Conservation (phyloP, 768 basidiomycete species). For the Lactarius tabidus region DNA sequence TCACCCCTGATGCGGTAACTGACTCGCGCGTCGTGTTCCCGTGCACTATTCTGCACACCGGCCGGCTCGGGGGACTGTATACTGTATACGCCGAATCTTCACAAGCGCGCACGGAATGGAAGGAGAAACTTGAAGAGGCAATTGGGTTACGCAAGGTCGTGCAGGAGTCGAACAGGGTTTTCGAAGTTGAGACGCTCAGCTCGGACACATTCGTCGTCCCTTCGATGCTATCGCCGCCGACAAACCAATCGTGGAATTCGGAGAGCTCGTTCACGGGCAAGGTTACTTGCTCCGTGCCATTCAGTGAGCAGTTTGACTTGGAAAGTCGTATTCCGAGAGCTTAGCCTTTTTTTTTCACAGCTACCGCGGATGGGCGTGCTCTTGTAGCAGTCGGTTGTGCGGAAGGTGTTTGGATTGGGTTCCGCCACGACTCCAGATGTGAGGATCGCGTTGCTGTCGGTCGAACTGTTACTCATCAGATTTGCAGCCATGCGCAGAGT, state of each 20-base stretch:
- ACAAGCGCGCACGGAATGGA: slow-evolving; percentile 80
- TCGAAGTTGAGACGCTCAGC: slow-evolving; percentile 88
- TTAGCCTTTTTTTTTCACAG: slow-evolving; percentile 36
- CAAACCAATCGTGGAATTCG: slow-evolving; percentile 56
- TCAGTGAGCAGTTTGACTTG: slow-evolving; percentile 49
- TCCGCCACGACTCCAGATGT: slow-evolving; percentile 86
- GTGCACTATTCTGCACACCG: slow-evolving; percentile 85
- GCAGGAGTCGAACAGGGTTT: slow-evolving; percentile 91
- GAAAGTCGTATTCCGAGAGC: not conserved
- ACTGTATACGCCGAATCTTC: slow-evolving; percentile 83
- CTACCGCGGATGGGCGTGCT: slow-evolving; percentile 76
- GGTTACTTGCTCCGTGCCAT: slow-evolving; percentile 94
- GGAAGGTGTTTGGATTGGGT: slow-evolving; percentile 95
- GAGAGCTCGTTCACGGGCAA: slow-evolving; percentile 73
- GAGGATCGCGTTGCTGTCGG: slow-evolving; percentile 21
- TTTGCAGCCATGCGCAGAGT: slow-evolving; percentile 82
- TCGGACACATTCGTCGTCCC: slow-evolving; percentile 84
- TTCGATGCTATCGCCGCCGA: slow-evolving; percentile 43
- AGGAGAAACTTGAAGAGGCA: slow-evolving; percentile 83
- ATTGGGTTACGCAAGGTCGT: slow-evolving; percentile 79
- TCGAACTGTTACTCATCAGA: slow-evolving; percentile 3
- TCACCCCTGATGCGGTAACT: slow-evolving; percentile 39
- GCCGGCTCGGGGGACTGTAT: slow-evolving; percentile 80
- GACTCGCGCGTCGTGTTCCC: slow-evolving; percentile 83
- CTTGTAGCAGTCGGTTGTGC: slow-evolving; percentile 92